Evolutionary conservation across 768 basidiomycete species (phyloP).

Genomic region (Boletales sp.): DNA sequence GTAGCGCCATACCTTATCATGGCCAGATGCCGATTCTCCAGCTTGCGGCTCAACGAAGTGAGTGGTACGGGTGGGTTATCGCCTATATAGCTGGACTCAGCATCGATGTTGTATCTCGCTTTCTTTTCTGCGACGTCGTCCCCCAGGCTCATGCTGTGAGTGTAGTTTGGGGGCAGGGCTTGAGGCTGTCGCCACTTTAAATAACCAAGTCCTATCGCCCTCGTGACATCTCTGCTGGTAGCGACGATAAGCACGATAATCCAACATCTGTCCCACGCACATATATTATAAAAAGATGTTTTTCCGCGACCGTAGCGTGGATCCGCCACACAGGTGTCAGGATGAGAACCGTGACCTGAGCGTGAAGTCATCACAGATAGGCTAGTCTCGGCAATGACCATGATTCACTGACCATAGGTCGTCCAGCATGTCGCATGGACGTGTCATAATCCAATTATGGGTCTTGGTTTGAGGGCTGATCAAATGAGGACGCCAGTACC

Average conservation of each 20-base stretch:
- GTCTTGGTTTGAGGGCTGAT: too few species aligned
- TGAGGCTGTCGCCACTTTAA: not conserved
- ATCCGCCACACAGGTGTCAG: not conserved
- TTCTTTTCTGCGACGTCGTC: constrained; percentile 6
- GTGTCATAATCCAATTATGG: too few species aligned
- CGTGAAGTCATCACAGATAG: too few species aligned
- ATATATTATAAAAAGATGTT: not conserved
- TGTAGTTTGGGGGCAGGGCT: not conserved
- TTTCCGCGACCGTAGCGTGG: not conserved
- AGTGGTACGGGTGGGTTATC: not conserved
- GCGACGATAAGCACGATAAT: not conserved
- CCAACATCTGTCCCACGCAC: not conserved
- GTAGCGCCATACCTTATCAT: constrained; percentile 29
- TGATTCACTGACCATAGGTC: too few species aligned
- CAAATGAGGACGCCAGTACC: too few species aligned
- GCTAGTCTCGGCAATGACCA: too few species aligned
- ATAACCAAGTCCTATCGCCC: not conserved
- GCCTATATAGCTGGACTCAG: constrained; percentile 3
- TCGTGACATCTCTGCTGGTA: not conserved
- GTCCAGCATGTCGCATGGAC: too few species aligned
- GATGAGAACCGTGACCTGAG: too few species aligned
- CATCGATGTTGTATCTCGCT: constrained; percentile 1
- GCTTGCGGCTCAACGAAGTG: constrained; percentile 22
- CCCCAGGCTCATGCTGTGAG: not conserved
- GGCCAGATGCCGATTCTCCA: constrained; percentile 34